Evolutionary conservation across 768 basidiomycete species (phyloP), one percentile per base, ranked within the genome.

Genomic region (Gloeopeniophorella convolvens): DNA sequence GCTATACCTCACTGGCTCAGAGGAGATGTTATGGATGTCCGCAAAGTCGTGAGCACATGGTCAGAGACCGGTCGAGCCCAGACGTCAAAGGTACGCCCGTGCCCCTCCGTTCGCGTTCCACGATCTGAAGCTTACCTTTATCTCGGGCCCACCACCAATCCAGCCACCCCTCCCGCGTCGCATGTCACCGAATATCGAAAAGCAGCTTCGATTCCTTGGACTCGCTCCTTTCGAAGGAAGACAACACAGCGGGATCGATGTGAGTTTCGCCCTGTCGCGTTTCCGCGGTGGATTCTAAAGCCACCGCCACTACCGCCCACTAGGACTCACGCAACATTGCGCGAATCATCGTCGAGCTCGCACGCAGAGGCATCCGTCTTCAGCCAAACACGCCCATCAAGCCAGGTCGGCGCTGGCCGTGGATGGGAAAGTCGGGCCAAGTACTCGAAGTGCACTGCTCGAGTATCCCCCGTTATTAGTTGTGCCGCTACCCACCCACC

Each of bases 301-400:
- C 37, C n/a, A n/a, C n/a, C 23, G 13, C 10, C 6, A 9, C 21
- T 21, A 9, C 13, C 28, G 39, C 16, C 4, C 33, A 26, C n/a
- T 48, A 94, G 91, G 93, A 99, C 68, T 78, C 89, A 30, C 83
- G 88, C 26, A 99, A 99, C 65, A 79, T 97, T 49, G 76, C 88
- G 10, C 80, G 88, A 28, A 82, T 99, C 53, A 64, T 95, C 33
- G 68, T 78, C 42, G 86, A 90, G 60, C 78, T 97, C n/a, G 83
- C 83, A 11, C 68, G 77, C 47, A 76, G 79, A 46, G 82, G 83
- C 24, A 70, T 85, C 27, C 69, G 73, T 50, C 71, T 97, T 54
- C 73, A 79, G 54, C 80, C 90, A 18, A 96, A 94, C 61, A 80
- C 80, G 7, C 55, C 70, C n/a, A 78, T 90, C 58, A 72, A 78